Percentiles rank a stretch among this genome's conserved stretches.
These are phyloP conservation scores for Aspergillus melleus DNA, from an alignment of 2,329 filamentous ascomycete species.

Conservation along the genomic window DNA sequence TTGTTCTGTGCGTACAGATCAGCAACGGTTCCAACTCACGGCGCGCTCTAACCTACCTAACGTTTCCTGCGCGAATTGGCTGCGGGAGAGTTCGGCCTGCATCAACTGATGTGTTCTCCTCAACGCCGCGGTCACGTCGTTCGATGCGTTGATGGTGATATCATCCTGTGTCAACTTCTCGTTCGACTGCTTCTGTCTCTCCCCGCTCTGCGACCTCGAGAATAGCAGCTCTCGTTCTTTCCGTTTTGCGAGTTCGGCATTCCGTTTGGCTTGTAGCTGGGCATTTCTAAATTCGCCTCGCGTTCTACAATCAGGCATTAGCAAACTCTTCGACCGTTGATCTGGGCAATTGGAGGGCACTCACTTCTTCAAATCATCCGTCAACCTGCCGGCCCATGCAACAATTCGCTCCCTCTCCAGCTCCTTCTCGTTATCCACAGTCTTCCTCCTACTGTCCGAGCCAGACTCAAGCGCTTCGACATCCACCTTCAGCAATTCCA, in stretches of 20 bases:
- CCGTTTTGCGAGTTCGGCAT: constrained; percentile 69
- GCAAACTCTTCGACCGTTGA: neutral
- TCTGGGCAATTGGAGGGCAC: constrained; percentile 11
- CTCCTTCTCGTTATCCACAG: constrained; percentile 53
- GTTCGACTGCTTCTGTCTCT: constrained; percentile 30
- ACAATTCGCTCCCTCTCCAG: constrained; percentile 65
- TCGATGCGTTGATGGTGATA: constrained; percentile 70
- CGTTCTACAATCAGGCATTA: constrained; percentile 41
- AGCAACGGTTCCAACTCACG: constrained; percentile 4
- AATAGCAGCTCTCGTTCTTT: constrained; percentile 77
- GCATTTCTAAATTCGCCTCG: constrained; percentile 76
- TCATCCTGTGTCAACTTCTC: constrained; percentile 68
- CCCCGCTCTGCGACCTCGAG: constrained; percentile 46
- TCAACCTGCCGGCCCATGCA: constrained; percentile 66
- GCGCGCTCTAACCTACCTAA: constrained; percentile 46
- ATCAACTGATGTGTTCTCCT: constrained; percentile 85
- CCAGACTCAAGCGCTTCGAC: constrained; percentile 65
- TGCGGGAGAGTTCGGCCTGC: constrained; percentile 78
- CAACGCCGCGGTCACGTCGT: constrained; percentile 80
- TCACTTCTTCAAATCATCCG: constrained; percentile 72
- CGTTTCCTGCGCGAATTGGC: constrained; percentile 86
- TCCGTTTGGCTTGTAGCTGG: constrained; percentile 74
- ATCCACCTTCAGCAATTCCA: constrained; percentile 78
- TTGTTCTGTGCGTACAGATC: constrained; percentile 52
- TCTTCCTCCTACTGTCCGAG: constrained; percentile 33